phyloP scores from a whole-genome alignment of 2,329 filamentous ascomycete genomes.

The Ceratocystis huliohia region DNA sequence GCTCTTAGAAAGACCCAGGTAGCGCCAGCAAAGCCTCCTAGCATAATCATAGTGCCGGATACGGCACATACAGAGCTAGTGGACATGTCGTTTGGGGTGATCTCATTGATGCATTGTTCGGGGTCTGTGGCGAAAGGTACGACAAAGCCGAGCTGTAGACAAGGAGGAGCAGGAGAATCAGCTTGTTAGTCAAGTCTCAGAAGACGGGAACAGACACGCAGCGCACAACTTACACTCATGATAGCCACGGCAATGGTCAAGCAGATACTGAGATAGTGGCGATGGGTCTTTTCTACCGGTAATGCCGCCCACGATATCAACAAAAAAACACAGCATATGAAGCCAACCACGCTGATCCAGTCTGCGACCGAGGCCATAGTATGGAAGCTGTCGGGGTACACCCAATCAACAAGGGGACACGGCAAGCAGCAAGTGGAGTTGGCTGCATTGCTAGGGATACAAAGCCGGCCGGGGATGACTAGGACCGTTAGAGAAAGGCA shows the following conservation, averaged over 20 bases:
- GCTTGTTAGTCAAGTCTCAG: constrained; percentile 14
- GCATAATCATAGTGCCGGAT: constrained; percentile 72
- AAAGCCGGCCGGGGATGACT: constrained; percentile 47
- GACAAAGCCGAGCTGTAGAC: constrained; percentile 66
- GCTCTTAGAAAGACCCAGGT: constrained; percentile 89
- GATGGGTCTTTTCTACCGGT: constrained; percentile 76
- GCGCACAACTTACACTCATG: constrained; percentile 56
- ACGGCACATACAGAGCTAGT: constrained; percentile 71
- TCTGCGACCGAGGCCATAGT: constrained; percentile 55
- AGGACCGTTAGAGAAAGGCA: background rate
- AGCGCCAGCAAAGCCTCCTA: constrained; percentile 71
- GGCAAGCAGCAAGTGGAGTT: constrained; percentile 68
- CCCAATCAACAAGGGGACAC: constrained; percentile 75
- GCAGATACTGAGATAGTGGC: constrained; percentile 87
- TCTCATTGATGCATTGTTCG: constrained; percentile 72
- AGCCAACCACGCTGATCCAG: constrained; percentile 67
- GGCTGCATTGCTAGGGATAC: constrained; percentile 32
- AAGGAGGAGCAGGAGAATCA: background rate
- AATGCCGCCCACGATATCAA: constrained; percentile 67
- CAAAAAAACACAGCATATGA: constrained; percentile 61
- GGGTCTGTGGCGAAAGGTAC: constrained; percentile 70
- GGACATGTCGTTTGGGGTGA: constrained; percentile 89
- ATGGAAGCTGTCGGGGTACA: constrained; percentile 48
- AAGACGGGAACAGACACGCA: background rate
- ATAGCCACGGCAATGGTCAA: constrained; percentile 61